Conservation (phyloP, 768 basidiomycete genomes). For the Neoboletus subvelutipes region DNA sequence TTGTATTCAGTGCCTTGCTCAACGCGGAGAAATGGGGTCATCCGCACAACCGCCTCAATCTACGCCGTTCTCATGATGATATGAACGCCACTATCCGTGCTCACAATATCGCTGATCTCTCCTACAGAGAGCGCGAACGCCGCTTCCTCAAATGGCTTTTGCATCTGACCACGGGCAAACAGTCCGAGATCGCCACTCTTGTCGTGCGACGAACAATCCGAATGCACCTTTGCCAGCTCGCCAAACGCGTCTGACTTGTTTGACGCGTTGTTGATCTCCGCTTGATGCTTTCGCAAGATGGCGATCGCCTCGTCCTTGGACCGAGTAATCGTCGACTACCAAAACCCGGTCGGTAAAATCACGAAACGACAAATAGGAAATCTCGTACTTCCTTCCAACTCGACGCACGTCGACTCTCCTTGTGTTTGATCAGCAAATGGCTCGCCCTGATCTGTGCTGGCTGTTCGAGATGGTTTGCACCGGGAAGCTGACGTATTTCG, state of each 20-base stretch:
- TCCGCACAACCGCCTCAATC: not conserved
- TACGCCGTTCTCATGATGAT: conserved; percentile 84
- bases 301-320: conserved; percentile 85
- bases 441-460: conserved; percentile 81
- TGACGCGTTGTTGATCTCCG: conserved; percentile 49
- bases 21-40: not conserved
- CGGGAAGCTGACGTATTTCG: conserved; percentile 62
- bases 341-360: not conserved
- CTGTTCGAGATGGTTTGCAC: conserved; percentile 53
- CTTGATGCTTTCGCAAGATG: conserved; percentile 67
- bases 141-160: conserved; percentile 94
- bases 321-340: conserved; percentile 67
- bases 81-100: conserved; percentile 94
- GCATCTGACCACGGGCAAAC: conserved; percentile 90
- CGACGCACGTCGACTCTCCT: conserved; percentile 69
- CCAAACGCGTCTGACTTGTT: conserved; percentile 61
- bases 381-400: conserved; percentile 80
- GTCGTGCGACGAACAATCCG: conserved; percentile 87
- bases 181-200: conserved; percentile 85
- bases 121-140: conserved; percentile 70
- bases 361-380: not conserved
- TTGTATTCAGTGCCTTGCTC: not conserved
- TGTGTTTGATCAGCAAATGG: conserved; percentile 93
- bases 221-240: conserved; percentile 70
- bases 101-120: conserved; percentile 78